These are phyloP conservation scores for Geotrichum phurueaensis DNA, from an alignment of 1,139 yeast species.

Conservation along the genomic window DNA sequence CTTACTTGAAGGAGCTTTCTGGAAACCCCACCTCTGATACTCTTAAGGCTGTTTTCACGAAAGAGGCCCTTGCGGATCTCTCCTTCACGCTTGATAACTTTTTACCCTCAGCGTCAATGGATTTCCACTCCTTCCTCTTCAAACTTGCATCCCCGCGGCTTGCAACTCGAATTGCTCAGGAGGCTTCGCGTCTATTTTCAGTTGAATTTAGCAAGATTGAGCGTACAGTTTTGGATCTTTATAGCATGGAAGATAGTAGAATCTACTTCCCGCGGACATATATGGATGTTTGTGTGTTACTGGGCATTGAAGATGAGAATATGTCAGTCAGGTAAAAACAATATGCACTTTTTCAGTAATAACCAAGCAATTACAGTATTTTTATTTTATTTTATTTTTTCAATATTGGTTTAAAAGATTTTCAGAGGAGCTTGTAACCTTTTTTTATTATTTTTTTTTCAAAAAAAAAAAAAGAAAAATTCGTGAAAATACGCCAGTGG, in stretches of 20 bases:
- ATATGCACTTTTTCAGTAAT: not conserved
- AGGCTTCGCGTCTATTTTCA: conserved; percentile 33
- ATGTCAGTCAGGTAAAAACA: conserved; percentile 9
- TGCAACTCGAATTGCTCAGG: conserved; percentile 31
- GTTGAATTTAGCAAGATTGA: conserved; percentile 30
- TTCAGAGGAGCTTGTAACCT: not conserved
- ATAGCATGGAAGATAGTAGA: conserved; percentile 22
- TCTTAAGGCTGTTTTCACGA: conserved; percentile 12
- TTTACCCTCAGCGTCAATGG: conserved; percentile 35
- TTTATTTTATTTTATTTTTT: not conserved
- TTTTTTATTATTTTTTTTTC: not conserved
- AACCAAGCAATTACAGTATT: not conserved
- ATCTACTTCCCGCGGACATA: conserved; percentile 17
- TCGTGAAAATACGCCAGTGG: not conserved
- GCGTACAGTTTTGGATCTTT: conserved; percentile 21
- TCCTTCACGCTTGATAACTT: conserved; percentile 33
- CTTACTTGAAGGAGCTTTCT: conserved; percentile 9
- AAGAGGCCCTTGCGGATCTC: conserved; percentile 34
- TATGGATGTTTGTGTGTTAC: conserved; percentile 17
- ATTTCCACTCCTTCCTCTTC: conserved; percentile 30
- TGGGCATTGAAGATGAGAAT: conserved; percentile 16
- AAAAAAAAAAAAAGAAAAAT: not conserved
- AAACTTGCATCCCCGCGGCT: conserved; percentile 34
- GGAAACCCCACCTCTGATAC: conserved; percentile 1
- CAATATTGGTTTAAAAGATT: not conserved